These are phyloP conservation scores for Eucalyptus cladocalyx DNA, from an alignment of 345 rosid genomes.

Conservation along the genomic window DNA sequence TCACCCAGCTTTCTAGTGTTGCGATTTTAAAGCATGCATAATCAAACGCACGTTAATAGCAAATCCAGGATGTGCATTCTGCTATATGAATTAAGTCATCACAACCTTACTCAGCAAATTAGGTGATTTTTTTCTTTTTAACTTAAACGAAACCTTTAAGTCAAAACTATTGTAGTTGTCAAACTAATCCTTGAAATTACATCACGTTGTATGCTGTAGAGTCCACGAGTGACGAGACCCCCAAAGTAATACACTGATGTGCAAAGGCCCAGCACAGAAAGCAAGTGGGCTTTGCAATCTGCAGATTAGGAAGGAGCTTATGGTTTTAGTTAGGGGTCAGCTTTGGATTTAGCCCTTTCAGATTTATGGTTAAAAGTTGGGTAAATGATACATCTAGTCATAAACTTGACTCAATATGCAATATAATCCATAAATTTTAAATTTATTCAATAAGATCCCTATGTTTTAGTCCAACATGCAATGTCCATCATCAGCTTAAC, in stretches of 20 bases:
- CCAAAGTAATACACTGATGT: rapidly evolving
- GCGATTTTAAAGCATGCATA: background rate
- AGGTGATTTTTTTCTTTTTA: too few species aligned
- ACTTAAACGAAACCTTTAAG: background rate
- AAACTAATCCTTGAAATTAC: background rate
- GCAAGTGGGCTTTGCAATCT: background rate
- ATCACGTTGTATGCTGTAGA: background rate
- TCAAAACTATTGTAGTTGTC: background rate
- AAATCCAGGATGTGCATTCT: background rate
- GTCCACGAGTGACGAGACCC: background rate
- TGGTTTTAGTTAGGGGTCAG: background rate
- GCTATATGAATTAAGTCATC: background rate
- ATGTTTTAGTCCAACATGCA: rapidly evolving
- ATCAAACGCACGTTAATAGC: background rate
- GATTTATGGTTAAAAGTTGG: background rate
- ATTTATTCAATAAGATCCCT: too few species aligned
- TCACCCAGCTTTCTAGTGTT: background rate
- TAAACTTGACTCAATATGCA: rapidly evolving
- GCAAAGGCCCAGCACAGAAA: background rate
- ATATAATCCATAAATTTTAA: rapidly evolving
- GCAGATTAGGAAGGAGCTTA: background rate
- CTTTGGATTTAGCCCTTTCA: background rate
- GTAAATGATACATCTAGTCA: rapidly evolving
- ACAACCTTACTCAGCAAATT: background rate
- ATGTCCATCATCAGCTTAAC: background rate